A percentile compares a stretch with the other conserved stretches of the same genome.
Conservation (phyloP, 495 filamentous ascomycete genomes). For the Usnea hakonensis region DNA sequence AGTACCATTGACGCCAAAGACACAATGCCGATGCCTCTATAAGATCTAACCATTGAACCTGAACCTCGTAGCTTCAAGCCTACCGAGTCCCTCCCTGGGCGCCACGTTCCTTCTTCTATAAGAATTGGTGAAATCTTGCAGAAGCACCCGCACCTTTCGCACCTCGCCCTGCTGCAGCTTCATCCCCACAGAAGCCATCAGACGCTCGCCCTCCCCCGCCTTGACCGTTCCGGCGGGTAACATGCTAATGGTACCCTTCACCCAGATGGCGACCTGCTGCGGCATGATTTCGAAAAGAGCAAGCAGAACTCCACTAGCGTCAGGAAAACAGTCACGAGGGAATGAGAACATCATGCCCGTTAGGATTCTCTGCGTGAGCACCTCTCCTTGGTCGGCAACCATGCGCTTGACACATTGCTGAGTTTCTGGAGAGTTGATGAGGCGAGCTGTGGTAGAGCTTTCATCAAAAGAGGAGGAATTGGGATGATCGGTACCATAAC, state of each 20-base stretch:
- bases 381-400: conserved; percentile 61
- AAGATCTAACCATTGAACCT: conserved; percentile 59
- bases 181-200: conserved; percentile 57
- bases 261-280: conserved; percentile 64
- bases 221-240: conserved; percentile 75
- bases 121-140: conserved; percentile 93
- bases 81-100: conserved; percentile 80
- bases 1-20: background rate
- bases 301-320: conserved; percentile 86
- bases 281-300: conserved; percentile 83
- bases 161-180: conserved; percentile 63
- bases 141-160: conserved; percentile 71
- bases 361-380: conserved; percentile 73
- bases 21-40: background rate
- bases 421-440: conserved; percentile 52
- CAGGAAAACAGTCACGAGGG: conserved; percentile 86
- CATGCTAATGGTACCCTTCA: conserved; percentile 73
- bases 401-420: conserved; percentile 64
- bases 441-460: conserved; percentile 24
- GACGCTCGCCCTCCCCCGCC: conserved; percentile 51
- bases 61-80: conserved; percentile 77
- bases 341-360: conserved; percentile 99
- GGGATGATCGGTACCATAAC: conserved; percentile 72
- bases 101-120: conserved; percentile 92
- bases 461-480: conserved; percentile 61